phyloP scores from a whole-genome alignment of 2,329 filamentous ascomycete species.

The Claviceps digitariae region DNA sequence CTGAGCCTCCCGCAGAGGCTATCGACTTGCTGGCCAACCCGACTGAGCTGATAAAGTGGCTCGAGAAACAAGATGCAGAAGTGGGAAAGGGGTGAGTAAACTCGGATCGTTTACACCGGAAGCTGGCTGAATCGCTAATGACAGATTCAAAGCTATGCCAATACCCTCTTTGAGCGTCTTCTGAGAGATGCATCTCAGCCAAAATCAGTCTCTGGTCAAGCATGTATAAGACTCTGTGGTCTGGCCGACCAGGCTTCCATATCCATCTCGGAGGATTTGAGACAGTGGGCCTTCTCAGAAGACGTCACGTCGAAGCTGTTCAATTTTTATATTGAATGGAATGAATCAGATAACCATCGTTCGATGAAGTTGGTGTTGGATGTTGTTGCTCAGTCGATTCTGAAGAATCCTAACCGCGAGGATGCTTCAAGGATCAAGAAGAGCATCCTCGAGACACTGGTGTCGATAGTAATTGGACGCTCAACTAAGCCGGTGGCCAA shows the following conservation, averaged over 20 bases:
- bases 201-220: slow-evolving; percentile 40
- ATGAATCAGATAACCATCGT: slow-evolving; percentile 50
- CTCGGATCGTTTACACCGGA: not conserved
- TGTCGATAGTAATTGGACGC: slow-evolving; percentile 46
- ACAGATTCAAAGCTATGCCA: slow-evolving; percentile 15
- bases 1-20: slow-evolving; percentile 13
- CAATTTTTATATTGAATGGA: slow-evolving; percentile 53
- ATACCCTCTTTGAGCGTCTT: slow-evolving; percentile 32
- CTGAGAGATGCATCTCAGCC: slow-evolving; percentile 37
- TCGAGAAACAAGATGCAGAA: slow-evolving; percentile 24
- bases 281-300: slow-evolving; percentile 37
- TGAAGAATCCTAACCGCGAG: slow-evolving; percentile 32
- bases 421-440: slow-evolving; percentile 26
- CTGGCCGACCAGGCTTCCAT: slow-evolving; percentile 47
- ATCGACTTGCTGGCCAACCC: slow-evolving; percentile 23
- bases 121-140: slow-evolving; percentile 1
- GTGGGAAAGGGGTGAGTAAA: slow-evolving; percentile 23
- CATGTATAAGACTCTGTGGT: slow-evolving; percentile 44
- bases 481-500: slow-evolving; percentile 53
- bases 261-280: slow-evolving; percentile 29
- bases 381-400: slow-evolving; percentile 36
- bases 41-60: slow-evolving; percentile 25
- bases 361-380: slow-evolving; percentile 51
- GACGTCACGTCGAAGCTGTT: slow-evolving; percentile 37
- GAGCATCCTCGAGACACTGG: slow-evolving; percentile 34